Conservation (phyloP, 1,139 yeast genomes). For the Sugiyamaella paludigena region DNA sequence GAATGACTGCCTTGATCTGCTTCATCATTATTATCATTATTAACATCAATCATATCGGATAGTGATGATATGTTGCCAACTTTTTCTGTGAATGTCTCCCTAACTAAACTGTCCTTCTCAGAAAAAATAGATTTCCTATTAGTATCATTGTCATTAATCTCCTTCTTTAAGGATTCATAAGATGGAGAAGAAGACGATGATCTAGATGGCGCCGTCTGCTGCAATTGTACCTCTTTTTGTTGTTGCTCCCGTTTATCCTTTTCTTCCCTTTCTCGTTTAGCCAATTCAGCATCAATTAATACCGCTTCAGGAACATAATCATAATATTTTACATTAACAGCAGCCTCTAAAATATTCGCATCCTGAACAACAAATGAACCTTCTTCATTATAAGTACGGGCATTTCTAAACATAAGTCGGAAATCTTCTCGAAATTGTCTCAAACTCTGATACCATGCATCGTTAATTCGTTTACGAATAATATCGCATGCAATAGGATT, state of each 20-base stretch:
- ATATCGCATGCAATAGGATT: conserved; percentile 78
- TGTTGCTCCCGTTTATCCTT: neutral
- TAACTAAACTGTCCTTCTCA: no score
- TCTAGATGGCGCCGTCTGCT: neutral
- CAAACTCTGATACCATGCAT: conserved; percentile 51
- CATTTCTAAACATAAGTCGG: conserved; percentile 77
- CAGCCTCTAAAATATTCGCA: conserved; percentile 62
- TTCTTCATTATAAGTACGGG: conserved; percentile 83
- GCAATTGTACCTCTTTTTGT: neutral
- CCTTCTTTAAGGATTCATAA: no score
- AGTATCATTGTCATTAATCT: no score
- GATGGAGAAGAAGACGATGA: no score
- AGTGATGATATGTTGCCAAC: no score
- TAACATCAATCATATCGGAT: no score
- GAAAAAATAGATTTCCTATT: no score
- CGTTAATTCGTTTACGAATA: conserved; percentile 42
- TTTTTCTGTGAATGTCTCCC: no score
- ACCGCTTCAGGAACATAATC: conserved; percentile 9
- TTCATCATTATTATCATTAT: no score
- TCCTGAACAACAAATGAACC: conserved; percentile 81
- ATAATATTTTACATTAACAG: conserved; percentile 12
- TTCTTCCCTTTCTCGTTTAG: neutral
- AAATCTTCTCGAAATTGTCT: conserved; percentile 69
- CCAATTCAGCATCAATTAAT: neutral
- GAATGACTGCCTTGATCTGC: no score